These are phyloP conservation scores for Rhododendron henanense DNA, from an alignment of 148 eudicot species.

Conservation along the genomic window DNA sequence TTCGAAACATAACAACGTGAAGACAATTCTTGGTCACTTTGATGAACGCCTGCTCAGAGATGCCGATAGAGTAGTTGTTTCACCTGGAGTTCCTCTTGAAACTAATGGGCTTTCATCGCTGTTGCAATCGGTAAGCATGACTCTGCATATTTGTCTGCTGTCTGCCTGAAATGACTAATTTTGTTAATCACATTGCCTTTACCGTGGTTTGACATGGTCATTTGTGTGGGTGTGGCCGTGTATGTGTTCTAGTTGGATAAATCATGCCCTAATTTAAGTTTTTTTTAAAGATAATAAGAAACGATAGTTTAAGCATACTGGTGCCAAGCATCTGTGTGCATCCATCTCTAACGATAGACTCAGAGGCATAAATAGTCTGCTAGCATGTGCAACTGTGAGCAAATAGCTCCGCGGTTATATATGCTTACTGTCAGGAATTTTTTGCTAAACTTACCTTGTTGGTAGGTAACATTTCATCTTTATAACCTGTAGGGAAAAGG, in stretches of 20 bases:
- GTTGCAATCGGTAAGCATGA: constrained; percentile 10
- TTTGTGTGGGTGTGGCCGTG: neutral
- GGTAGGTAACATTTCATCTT: neutral
- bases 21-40: constrained; percentile 20
- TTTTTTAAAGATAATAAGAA: neutral
- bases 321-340: neutral
- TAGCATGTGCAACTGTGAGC: neutral
- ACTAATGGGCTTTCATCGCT: constrained; percentile 12
- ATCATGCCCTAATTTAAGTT: no score
- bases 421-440: neutral
- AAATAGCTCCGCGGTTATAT: neutral
- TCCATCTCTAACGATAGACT: no score
- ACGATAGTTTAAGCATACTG: neutral
- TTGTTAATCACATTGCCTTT: no score
- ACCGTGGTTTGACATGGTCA: neutral
- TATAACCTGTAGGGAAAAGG: constrained; percentile 10
- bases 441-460: neutral
- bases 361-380: neutral
- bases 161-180: neutral
- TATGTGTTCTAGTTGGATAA: neutral
- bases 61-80: constrained; percentile 17
- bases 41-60: constrained; percentile 2
- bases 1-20: constrained; percentile 11
- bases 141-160: neutral
- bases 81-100: constrained; percentile 21